A percentile compares a stretch with the other conserved stretches of the same genome.
Conservation (phyloP, 371 early-diverging fungal species). For the Mortierella sp. region DNA sequence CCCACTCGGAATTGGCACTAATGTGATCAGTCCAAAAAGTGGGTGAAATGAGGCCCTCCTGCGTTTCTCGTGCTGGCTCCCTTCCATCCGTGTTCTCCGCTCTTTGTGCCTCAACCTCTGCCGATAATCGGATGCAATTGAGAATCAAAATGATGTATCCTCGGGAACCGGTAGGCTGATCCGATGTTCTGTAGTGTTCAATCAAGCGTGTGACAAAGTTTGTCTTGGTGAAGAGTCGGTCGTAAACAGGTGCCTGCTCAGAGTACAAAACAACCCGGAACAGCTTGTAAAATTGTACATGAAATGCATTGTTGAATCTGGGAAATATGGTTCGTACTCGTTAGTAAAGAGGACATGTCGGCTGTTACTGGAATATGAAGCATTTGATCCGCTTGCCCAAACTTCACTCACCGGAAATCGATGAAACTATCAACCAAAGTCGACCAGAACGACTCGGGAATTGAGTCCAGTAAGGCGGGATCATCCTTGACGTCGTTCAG, state of each 20-base stretch:
- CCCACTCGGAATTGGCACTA: constrained; percentile 13
- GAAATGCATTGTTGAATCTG: constrained; percentile 53
- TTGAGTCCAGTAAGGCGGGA: constrained; percentile 26
- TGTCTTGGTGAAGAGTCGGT: constrained; percentile 35
- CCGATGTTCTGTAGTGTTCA: constrained; percentile 25
- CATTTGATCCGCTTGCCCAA: no score
- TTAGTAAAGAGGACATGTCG: no score
- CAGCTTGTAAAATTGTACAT: constrained; percentile 53
- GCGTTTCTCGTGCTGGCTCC: not conserved
- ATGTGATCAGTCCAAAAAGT: constrained; percentile 34
- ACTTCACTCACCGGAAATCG: constrained; percentile 32
- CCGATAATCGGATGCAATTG: constrained; percentile 47
- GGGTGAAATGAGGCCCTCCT: constrained; percentile 7
- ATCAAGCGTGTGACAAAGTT: constrained; percentile 32
- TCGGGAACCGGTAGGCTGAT: constrained; percentile 37
- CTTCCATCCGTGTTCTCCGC: not conserved
- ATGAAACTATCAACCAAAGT: constrained; percentile 41
- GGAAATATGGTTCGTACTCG: no score
- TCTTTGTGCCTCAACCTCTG: constrained; percentile 23
- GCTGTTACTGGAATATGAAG: no score
- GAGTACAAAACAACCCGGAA: constrained; percentile 46
- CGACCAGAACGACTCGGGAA: constrained; percentile 40
- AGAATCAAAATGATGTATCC: constrained; percentile 51
- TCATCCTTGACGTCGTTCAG: constrained; percentile 42
- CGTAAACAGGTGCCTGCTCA: constrained; percentile 25